These are phyloP conservation scores for Cokeromyces recurvatus DNA, from an alignment of 371 early-diverging fungal species.

Conservation along the genomic window DNA sequence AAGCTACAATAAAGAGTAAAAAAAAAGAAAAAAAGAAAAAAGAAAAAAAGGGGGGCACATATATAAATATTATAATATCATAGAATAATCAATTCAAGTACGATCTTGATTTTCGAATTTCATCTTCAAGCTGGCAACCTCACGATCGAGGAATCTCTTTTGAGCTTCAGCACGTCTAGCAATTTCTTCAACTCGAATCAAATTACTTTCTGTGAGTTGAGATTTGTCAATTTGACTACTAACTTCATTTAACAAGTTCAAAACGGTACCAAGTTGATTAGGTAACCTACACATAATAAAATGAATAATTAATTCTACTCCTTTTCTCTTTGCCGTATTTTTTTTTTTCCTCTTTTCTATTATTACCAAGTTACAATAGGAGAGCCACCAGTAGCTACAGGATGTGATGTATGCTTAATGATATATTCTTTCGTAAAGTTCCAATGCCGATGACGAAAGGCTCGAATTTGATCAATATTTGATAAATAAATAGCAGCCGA, in stretches of 20 bases:
- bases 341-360: too few species aligned
- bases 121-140: slow-evolving; percentile 50
- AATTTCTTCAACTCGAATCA: slow-evolving; percentile 49
- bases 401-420: slow-evolving; percentile 70
- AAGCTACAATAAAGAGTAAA: too few species aligned
- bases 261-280: slow-evolving; percentile 66
- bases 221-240: slow-evolving; percentile 32
- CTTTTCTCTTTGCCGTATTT: too few species aligned
- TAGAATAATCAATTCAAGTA: slow-evolving; percentile 1
- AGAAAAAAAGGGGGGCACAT: too few species aligned
- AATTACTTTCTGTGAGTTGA: slow-evolving; percentile 49
- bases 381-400: slow-evolving; percentile 65
- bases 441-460: slow-evolving; percentile 87
- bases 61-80: too few species aligned
- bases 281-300: slow-evolving; percentile 51
- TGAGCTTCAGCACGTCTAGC: slow-evolving; percentile 57
- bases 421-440: slow-evolving; percentile 84
- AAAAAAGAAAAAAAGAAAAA: too few species aligned
- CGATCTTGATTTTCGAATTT: slow-evolving; percentile 25
- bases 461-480: slow-evolving; percentile 81
- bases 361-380: slow-evolving; percentile 56
- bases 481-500: slow-evolving; percentile 65
- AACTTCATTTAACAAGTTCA: slow-evolving; percentile 54
- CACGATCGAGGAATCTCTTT: slow-evolving; percentile 54
- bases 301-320: not conserved